These are phyloP conservation scores for Rhodotorula kratochvilovae DNA, from an alignment of 768 basidiomycete genomes.

Conservation along the genomic window DNA sequence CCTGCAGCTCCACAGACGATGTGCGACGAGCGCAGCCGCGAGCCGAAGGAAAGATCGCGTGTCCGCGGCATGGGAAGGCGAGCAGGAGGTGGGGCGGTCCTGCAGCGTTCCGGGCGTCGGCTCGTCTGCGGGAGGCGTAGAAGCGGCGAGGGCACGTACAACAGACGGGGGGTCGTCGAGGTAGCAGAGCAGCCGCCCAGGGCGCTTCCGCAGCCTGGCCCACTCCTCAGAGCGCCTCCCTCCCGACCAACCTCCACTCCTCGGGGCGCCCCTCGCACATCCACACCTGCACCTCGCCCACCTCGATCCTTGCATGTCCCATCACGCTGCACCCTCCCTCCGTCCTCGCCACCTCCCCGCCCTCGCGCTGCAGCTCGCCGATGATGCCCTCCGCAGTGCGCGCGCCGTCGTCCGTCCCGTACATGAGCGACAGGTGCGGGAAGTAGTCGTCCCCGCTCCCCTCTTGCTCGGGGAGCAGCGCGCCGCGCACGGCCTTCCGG, in stretches of 20 bases:
- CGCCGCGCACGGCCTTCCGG: background rate
- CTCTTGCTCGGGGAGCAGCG: background rate
- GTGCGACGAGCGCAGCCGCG: too few species aligned
- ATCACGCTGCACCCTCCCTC: background rate
- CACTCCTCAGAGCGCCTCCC: slow-evolving; percentile 1
- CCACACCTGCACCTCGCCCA: slow-evolving; percentile 7
- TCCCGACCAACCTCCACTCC: slow-evolving; percentile 21
- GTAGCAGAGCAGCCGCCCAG: too few species aligned
- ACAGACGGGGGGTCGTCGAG: too few species aligned
- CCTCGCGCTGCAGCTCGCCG: background rate
- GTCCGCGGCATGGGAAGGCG: too few species aligned
- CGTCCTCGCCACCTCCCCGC: background rate
- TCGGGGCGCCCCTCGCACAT: slow-evolving; percentile 16
- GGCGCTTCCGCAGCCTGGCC: too few species aligned
- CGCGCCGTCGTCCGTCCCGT: slow-evolving; percentile 1
- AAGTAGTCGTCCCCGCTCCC: slow-evolving; percentile 18
- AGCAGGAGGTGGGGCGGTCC: too few species aligned
- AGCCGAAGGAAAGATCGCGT: too few species aligned
- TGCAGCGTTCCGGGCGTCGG: too few species aligned
- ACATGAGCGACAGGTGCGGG: slow-evolving; percentile 22
- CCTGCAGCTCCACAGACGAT: too few species aligned
- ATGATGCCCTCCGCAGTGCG: slow-evolving; percentile 6
- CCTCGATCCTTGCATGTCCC: slow-evolving; percentile 5
- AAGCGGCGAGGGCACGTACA: too few species aligned
- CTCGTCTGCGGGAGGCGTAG: too few species aligned